These are phyloP conservation scores for Penicillium fimorum DNA, from an alignment of 495 filamentous ascomycete species.

Conservation along the genomic window DNA sequence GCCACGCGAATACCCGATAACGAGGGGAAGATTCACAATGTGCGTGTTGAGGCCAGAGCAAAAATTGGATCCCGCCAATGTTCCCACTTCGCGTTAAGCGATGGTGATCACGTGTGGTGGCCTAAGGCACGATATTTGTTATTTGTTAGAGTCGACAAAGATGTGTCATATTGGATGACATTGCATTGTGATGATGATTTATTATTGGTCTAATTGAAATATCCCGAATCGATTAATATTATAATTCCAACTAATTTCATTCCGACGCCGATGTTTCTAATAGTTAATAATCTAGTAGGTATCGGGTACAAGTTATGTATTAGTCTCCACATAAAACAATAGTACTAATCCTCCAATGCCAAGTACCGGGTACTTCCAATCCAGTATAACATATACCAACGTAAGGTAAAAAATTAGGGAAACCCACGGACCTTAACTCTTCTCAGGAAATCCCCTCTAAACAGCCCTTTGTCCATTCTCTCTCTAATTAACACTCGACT, in stretches of 20 bases:
- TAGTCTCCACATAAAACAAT: constrained; percentile 1
- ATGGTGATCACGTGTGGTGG: constrained; percentile 34
- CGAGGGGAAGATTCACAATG: constrained; percentile 38
- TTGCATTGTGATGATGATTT: neutral
- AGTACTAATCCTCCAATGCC: neutral
- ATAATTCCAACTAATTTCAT: constrained; percentile 5
- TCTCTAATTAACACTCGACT: constrained; percentile 12
- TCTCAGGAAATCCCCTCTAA: constrained; percentile 26
- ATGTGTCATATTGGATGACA: neutral
- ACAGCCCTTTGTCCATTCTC: constrained; percentile 13
- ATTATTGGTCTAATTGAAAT: neutral
- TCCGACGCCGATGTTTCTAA: constrained; percentile 1
- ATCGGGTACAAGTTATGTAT: neutral
- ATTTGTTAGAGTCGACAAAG: neutral
- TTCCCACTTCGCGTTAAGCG: constrained; percentile 46
- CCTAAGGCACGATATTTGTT: constrained; percentile 6
- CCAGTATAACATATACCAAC: neutral
- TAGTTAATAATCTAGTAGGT: neutral
- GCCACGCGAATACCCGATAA: constrained; percentile 44
- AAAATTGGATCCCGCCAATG: constrained; percentile 33
- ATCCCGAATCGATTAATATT: neutral
- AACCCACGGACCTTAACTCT: constrained; percentile 16
- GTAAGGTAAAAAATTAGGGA: constrained; percentile 11
- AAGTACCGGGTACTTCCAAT: constrained; percentile 12
- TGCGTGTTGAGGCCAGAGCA: constrained; percentile 38